Evolutionary conservation across 495 filamentous ascomycete genomes (phyloP).

Genomic region (Hypoxylon trugodes): DNA sequence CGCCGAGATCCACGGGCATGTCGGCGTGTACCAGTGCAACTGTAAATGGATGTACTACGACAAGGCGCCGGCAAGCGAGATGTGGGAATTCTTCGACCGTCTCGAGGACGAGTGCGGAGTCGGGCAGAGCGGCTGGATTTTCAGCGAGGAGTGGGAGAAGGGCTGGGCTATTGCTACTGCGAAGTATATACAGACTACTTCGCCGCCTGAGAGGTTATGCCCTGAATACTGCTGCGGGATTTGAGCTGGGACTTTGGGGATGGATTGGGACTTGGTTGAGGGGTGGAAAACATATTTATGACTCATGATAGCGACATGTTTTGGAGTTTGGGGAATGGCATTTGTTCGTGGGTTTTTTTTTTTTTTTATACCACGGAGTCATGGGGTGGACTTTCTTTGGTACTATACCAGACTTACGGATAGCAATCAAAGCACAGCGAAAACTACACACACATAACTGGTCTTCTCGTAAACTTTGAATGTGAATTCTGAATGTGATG

Average conservation of each 20-base stretch:
- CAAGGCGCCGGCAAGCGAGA: slow-evolving; percentile 9
- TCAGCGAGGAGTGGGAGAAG: slow-evolving; percentile 37
- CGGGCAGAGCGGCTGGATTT: slow-evolving; percentile 29
- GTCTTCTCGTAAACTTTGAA: no score
- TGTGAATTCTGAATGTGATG: no score
- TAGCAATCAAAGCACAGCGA: no score
- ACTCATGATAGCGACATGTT: no score
- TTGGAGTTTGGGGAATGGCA: no score
- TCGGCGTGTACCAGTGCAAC: slow-evolving; percentile 60
- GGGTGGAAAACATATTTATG: no score
- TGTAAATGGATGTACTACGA: slow-evolving; percentile 22
- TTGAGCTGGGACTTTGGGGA: background rate
- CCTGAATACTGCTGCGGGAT: slow-evolving; percentile 8
- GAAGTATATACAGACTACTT: background rate
- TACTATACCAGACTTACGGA: no score
- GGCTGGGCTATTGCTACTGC: slow-evolving; percentile 15
- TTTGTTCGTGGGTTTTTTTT: no score
- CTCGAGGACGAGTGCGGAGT: slow-evolving; percentile 19
- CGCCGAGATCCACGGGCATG: background rate
- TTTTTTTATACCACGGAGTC: no score
- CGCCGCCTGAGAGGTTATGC: slow-evolving; percentile 3
- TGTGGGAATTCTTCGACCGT: slow-evolving; percentile 25
- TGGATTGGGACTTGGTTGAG: background rate
- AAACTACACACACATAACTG: no score
- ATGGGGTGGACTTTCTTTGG: no score